Evolutionary conservation across 352 stramenopile species (phyloP), one percentile per base, ranked within the genome.

Genomic region (Aphanomyces invadans): DNA sequence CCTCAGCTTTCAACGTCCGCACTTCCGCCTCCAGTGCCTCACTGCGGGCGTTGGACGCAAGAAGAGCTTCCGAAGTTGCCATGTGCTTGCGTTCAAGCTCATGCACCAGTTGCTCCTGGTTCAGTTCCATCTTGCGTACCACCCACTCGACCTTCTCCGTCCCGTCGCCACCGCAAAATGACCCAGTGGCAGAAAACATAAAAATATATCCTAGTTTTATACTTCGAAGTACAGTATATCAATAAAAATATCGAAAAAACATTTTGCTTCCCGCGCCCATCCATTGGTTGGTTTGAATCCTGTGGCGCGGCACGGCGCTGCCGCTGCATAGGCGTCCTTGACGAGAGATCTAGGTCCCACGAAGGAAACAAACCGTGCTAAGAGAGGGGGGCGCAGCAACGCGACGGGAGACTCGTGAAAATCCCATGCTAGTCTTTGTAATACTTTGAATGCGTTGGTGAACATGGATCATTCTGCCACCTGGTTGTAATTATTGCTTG

Each of bases 21-120:
- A 78, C 70, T 66, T 71, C 73, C 74, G 68, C 53, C 42, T 72
- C 70, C 2, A 86, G 55, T 4, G 55, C 53, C 69, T 89, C 77
- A 39, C 77, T 76, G 65, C 88, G 78, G n/a, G 69, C 73, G 70
- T 89, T 82, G 0, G 74, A 64, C 15, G 86, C 67, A 3, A 72
- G 75, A n/a, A 88, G 76, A n/a, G 88, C 73, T 66, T 78, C 78
- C 64, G 84, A 80, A 1, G 86, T 63, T 11, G 63, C 66, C 59
- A 90, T 62, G 69, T 81, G 87, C 68, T 92, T 90, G 31, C 76
- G 77, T 67, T 92, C 83, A 33, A 90, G 69, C 52, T 92, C 83
- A 60, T 92, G 83, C 28, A 90, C 69, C 57, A 90, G 62, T 86
- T 92, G 81, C 56, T 90, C 81, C 17, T 66, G 59, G 59, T 57